Evolutionary conservation across 106 monocot species (phyloP), one percentile per base, ranked within the genome.

Genomic region (Narthecium ossifragum): DNA sequence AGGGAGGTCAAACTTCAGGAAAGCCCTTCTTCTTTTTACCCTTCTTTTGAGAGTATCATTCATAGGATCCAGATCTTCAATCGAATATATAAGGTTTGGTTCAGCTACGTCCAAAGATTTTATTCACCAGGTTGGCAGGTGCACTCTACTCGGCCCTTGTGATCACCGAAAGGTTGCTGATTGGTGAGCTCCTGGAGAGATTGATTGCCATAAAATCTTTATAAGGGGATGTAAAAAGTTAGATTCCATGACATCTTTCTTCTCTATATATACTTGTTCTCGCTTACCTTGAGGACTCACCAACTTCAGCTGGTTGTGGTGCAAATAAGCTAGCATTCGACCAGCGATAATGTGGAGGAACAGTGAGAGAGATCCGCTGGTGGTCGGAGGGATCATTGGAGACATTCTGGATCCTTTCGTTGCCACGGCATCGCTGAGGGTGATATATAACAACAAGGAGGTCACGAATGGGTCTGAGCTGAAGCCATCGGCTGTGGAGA

Each of bases 321-420:
- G 43, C 12, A 43, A 43, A 43, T 18, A 43, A 43, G 43, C 0
- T 43, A 43, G 43, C 14, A 13, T 13, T 17, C 7, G 17, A 17
- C 12, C 11, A 3, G 43, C 3, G 3, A 32, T 20, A 11, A 58
- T 58, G 58, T 37, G 58, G 58, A 58, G 58, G 58, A 32, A 58
- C 58, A 58, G 34, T 20, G 58, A 58, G 17, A 77, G 85, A 40
- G 85, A 90, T 67, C 81, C 85, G 18, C 67, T 85, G 45, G 79
- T 75, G 4, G 55, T 90, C 30, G 80, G 90, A 9, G 75, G 85
- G 18, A 56, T 85, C 4, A 64, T 90, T 20, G 90, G 90, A 25
- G 90, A 90, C 62, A 81, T 85, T 9, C 36, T 90, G 43, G 90
- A 85, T 65, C 78, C 78, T 8, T 90, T 90, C 55, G 25, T 43